Conservation (phyloP, 805 yeast genomes). For the Suhomyces sp. region DNA sequence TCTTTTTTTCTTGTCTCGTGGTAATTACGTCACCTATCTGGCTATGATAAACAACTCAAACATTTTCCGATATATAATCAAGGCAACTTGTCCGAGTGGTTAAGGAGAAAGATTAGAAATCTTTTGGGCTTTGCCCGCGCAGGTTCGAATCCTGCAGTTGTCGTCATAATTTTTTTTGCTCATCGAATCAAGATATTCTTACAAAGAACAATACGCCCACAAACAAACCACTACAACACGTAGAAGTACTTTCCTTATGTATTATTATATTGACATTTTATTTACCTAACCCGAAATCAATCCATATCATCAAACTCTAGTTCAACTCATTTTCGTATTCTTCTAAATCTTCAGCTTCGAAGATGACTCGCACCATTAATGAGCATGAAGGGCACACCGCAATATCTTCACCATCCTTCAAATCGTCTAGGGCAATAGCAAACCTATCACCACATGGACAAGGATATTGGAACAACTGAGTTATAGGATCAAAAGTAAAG, state of each 20-base stretch:
- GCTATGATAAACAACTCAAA: too few relatives aligned
- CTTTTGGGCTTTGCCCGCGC: slow-evolving; percentile 38
- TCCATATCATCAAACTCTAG: not conserved
- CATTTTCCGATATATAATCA: not conserved
- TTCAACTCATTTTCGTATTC: slow-evolving; percentile 28
- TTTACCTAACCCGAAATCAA: not conserved
- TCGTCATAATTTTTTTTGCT: slow-evolving; percentile 42
- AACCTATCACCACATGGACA: slow-evolving; percentile 98
- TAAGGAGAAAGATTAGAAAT: slow-evolving; percentile 57
- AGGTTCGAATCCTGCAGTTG: slow-evolving; percentile 71
- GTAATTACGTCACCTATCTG: too few relatives aligned
- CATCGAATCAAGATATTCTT: not conserved
- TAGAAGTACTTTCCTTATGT: too few relatives aligned
- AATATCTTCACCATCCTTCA: slow-evolving; percentile 85
- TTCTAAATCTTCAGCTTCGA: slow-evolving; percentile 60
- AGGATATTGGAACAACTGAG: slow-evolving; percentile 85
- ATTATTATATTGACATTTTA: not conserved
- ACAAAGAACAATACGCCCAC: not conserved
- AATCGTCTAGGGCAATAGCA: slow-evolving; percentile 80
- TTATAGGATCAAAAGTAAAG: slow-evolving; percentile 82
- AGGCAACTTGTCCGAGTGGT: slow-evolving; percentile 59
- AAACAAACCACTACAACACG: not conserved
- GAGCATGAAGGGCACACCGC: slow-evolving; percentile 98
- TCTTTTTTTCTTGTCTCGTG: too few relatives aligned
- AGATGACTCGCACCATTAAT: slow-evolving; percentile 86